phyloP scores from a whole-genome alignment of 2,329 filamentous ascomycete genomes.

The Penicillium griseofulvum region DNA sequence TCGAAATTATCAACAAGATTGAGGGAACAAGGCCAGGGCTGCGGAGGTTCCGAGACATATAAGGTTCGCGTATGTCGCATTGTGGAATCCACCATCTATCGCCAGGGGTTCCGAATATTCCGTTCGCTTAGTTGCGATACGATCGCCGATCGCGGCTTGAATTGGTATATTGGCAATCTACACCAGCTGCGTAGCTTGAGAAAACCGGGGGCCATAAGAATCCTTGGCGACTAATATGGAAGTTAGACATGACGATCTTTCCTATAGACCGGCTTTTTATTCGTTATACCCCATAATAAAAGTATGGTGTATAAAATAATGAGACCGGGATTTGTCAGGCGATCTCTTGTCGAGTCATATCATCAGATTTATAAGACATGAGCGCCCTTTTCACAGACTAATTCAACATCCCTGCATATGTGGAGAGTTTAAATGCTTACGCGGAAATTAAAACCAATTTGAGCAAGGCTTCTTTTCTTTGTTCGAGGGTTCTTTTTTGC shows the following conservation, averaged over 20 bases:
- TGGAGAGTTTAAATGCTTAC: not conserved
- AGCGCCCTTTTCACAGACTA: not conserved
- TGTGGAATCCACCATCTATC: not conserved
- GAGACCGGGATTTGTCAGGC: not conserved
- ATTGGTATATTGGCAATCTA: not conserved
- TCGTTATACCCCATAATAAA: no score
- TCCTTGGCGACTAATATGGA: not conserved
- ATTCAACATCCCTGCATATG: not conserved
- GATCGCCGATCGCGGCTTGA: not conserved
- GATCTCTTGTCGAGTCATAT: not conserved
- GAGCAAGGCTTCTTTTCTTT: not conserved
- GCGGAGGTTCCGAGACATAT: not conserved
- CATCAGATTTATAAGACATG: not conserved
- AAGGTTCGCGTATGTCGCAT: not conserved
- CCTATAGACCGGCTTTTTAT: not conserved
- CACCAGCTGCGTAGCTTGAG: not conserved
- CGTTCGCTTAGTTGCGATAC: not conserved
- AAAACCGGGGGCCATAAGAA: not conserved
- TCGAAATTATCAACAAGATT: not conserved
- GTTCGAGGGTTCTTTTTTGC: not conserved
- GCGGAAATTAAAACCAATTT: not conserved
- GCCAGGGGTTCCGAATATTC: not conserved
- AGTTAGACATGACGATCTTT: not conserved
- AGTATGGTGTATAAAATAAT: not conserved
- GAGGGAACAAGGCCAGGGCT: not conserved